A percentile compares a stretch with the other conserved stretches of the same genome.
Conservation (phyloP, 1,284 basidiomycete species). For the Neonothopanus nambi region DNA sequence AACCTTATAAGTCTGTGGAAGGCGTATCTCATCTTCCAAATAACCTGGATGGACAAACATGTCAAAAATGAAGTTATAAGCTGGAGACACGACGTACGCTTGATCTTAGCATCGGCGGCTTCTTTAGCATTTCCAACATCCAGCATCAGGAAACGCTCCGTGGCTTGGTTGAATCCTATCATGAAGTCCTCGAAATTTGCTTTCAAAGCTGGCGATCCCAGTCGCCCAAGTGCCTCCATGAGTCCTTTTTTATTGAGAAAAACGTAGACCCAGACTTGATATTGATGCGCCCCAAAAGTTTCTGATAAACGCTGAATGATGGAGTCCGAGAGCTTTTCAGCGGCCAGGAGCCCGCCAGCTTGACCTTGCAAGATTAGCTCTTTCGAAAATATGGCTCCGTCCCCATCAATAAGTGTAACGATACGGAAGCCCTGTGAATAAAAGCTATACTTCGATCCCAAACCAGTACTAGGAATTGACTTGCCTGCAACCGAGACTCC, state of each 20-base stretch:
- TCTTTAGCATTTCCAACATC: constrained; percentile 76
- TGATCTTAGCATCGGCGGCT: constrained; percentile 72
- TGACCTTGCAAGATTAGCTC: constrained; percentile 54
- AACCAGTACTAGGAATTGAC: constrained; percentile 1
- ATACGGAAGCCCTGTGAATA: constrained; percentile 43
- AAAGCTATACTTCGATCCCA: constrained; percentile 6
- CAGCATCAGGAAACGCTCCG: constrained; percentile 63
- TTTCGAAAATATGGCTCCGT: constrained; percentile 60
- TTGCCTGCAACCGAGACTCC: constrained; percentile 41
- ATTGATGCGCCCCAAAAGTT: constrained; percentile 31
- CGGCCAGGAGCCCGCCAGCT: constrained; percentile 57
- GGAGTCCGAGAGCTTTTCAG: constrained; percentile 38
- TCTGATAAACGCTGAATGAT: constrained; percentile 44
- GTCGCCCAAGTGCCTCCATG: constrained; percentile 47
- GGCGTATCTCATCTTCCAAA: constrained; percentile 59
- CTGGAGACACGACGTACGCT: constrained; percentile 42
- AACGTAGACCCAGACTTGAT: constrained; percentile 56
- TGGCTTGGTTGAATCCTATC: constrained; percentile 65
- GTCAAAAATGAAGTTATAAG: constrained; percentile 2
- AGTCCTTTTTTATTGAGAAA: constrained; percentile 67
- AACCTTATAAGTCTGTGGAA: constrained; percentile 61
- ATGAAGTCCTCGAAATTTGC: constrained; percentile 61
- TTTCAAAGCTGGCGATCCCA: constrained; percentile 39
- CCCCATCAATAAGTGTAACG: constrained; percentile 59
- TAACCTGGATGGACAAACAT: constrained; percentile 37